Base-by-base conservation (phyloP, 1,284 basidiomycete genomes). In the Pascua sp. region DNA sequence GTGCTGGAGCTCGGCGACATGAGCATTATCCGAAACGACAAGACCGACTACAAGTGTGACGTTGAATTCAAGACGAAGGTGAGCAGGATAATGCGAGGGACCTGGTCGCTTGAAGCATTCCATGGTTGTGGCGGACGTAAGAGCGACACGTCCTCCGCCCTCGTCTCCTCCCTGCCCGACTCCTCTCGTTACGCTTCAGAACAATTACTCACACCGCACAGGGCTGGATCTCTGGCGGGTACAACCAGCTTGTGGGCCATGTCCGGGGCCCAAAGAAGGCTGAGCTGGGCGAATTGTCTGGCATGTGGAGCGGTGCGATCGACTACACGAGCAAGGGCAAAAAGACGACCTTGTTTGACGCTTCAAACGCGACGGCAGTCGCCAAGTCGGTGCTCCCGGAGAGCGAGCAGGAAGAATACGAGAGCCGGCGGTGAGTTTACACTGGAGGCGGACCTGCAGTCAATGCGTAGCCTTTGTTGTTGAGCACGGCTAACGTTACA, bases 61-160 rank as follows among this genome's bases (percentile, higher is more conserved):
- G 80, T 98, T 43, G 93, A 97, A 67, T 99, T 98, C 82, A 98
- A 98, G 82, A 96, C 92, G 24, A 98, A 97, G 84, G 89, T 71
- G 18, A 24, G 54, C 46, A 11, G 2, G 24, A 43, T n/a, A 24
- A 44, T 38, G 43, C 59, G 46, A 15, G 13, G 15, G n/a, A 7
- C 17, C 10, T 37, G n/a, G 15, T 48, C 42, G 24, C 24, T 32
- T 32, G 13, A 7, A 18, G 16, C 2, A 5, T 32, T 17, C n/a
- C 15, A 4, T 18, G 47, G 11, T 5, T 18, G 16, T 16, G 11
- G 37, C 16, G 36, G 11, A 12, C 12, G 15, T 10, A 24, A 36
- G 2, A 32, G 12, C 46, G 10, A n/a, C 32, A 13, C 11, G 5
- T n/a, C n/a, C n/a, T n/a, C n/a, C n/a, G n/a, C n/a, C n/a, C n/a